Base-by-base conservation (phyloP, 306 rosid genomes). In the Erythrophleum fordii region DNA sequence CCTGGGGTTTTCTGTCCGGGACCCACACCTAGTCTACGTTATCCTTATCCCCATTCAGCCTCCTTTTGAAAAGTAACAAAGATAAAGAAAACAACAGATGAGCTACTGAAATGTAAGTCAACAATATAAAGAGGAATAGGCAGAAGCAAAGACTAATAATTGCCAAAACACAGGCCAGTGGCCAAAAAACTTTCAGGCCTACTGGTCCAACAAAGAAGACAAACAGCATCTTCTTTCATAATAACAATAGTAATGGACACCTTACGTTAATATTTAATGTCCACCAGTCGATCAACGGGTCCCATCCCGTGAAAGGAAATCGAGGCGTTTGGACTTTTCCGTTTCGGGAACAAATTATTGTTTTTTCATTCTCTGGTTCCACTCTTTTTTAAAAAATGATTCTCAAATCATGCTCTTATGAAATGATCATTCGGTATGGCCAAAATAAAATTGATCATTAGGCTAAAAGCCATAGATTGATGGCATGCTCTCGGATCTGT, bases 21-120 rank as follows among this genome's bases (percentile, higher is more conserved):
- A 73, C 52, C 76, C 44, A n/a, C 45, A n/a, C 48, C 77, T 42
- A 73, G 41, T 29, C 13, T 22, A 35, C 25, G 20, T 81, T 39
- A 81, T 78, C 76, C 81, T 83, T 83, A 72, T 83, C 84, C 65
- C 46, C 49, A 46, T 61, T 53, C 76, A n/a, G 39, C 35, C 28
- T 20, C 37, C 13, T 64, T 76, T 61, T 52, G 2, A 31, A 75
- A 55, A 55, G 66, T 37, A 62, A 69, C 72, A 13, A 41, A 25
- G 60, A 69, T 13, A 41, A 52, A 29, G 79, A 78, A 73, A 85
- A 46, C 68, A 71, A 78, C 58, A n/a, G 26, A 60, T 8, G 5
- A 8, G 28, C 61, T 22, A 9, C 20, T 41, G 25, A 4, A 28
- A 45, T 37, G 34, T 56, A 62, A 75, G 86, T 76, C 82, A 71